Base-by-base conservation (phyloP, 1,284 basidiomycete species). In the Gymnopus androsaceus region DNA sequence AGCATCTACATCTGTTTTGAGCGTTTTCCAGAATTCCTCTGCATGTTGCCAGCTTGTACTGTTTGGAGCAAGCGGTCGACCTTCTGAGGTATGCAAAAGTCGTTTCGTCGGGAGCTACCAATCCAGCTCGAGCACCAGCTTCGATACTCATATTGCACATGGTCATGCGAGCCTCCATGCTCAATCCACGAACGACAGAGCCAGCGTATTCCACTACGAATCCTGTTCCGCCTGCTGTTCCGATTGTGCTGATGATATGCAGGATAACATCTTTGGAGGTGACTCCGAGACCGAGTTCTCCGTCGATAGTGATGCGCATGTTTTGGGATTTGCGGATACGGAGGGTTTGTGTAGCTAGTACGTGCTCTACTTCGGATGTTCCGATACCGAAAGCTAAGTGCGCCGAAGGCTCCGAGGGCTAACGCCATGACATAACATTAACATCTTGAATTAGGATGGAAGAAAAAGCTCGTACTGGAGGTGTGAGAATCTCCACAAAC, bases 71-170 rank as follows among this genome's bases (percentile, higher is more conserved):
- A 98, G 80, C 51, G 95, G 95, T 49, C 94, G 88, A 55, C 87
- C 86, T n/a, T 59, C 84, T 85, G 61, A 98, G 87, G 74, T 98
- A 98, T 49, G 80, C 79, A 70, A 97, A 95, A 8, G 95, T 98
- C 61, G 89, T 76, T 34, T 96, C 91, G 70, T 98, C 95, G 0
- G 95, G 94, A 11, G 94, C 95, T 61, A 98, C 85, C 93, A 98
- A 95, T 56, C 95, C 95, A 5, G 94, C 94, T 65, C 95, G 85
- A 61, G 95, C 95, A 68, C 95, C 95, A 58, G 87, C 95, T 74
- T 98, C 95, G 70, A 98, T 97, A 61, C 92, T 94, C 95, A 98
- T 98, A 77, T 98, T 98, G 75, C 94, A 97, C 63, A 94, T 93
- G 64, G 92, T 95, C 94, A 97, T 97, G 50, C 94, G 85, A 37